A percentile compares a stretch with the other conserved stretches of the same genome.
phyloP scores from a whole-genome alignment of 169 alveolate species.

The Nephromyces sp. region DNA sequence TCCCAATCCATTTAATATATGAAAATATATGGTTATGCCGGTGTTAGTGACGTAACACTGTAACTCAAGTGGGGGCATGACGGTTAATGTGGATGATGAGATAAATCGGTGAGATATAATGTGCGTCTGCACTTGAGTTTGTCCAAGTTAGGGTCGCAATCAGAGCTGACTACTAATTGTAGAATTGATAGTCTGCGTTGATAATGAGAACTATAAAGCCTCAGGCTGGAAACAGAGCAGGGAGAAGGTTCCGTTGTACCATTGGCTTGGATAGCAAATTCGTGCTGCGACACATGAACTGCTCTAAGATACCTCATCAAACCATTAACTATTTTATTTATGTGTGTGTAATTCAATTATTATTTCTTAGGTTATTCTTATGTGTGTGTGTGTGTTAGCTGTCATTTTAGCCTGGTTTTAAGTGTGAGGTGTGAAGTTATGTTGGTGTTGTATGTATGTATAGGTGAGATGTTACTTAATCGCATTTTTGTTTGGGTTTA shows the following conservation, averaged over 20 bases:
- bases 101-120: not conserved
- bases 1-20: not conserved
- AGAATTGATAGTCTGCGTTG: not conserved
- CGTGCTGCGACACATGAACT: no score
- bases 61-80: not conserved
- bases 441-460: no score
- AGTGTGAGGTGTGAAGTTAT: no score
- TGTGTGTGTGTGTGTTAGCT: no score
- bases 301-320: no score
- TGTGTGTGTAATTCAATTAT: no score
- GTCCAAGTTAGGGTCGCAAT: not conserved
- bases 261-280: not conserved
- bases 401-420: no score
- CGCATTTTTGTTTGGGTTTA: no score
- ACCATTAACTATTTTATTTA: no score
- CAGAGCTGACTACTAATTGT: not conserved
- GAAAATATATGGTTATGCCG: not conserved
- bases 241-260: not conserved
- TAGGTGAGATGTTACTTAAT: no score
- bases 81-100: not conserved
- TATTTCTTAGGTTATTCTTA: no score
- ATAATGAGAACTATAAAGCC: not conserved
- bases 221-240: slow-evolving; percentile 1
- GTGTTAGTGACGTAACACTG: no score
- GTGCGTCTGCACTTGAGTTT: not conserved